phyloP scores from a whole-genome alignment of 768 basidiomycete genomes.

The Auriscalpium orientale region DNA sequence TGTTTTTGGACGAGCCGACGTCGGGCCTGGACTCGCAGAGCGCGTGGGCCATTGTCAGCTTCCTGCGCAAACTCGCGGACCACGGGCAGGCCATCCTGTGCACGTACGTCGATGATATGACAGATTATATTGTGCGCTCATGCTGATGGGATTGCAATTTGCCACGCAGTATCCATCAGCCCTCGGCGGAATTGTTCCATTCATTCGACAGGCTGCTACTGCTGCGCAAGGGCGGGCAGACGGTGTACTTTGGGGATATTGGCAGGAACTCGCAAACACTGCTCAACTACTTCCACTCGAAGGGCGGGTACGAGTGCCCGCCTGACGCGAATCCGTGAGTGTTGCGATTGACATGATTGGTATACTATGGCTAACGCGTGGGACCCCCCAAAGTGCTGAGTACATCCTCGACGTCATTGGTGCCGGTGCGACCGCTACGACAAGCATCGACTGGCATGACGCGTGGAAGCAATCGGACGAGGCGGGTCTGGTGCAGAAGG shows the following conservation, averaged over 20 bases:
- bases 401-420: constrained; percentile 49
- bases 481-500: constrained; percentile 26
- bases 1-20: constrained; percentile 88
- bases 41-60: constrained; percentile 74
- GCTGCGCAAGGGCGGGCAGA: constrained; percentile 68
- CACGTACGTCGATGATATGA: constrained; percentile 42
- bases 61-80: constrained; percentile 69
- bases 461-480: constrained; percentile 41
- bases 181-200: constrained; percentile 80
- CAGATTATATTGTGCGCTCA: background rate
- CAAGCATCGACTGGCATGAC: constrained; percentile 40
- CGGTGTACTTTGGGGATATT: constrained; percentile 62
- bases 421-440: constrained; percentile 43
- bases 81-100: constrained; percentile 87
- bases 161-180: constrained; percentile 39
- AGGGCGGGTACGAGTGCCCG: constrained; percentile 57
- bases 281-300: constrained; percentile 69
- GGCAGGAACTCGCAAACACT: constrained; percentile 54
- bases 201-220: constrained; percentile 76
- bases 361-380: background rate
- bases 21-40: constrained; percentile 81
- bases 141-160: background rate
- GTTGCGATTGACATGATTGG: background rate
- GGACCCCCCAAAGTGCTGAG: constrained; percentile 28
- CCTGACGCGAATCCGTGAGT: constrained; percentile 59